Evolutionary conservation across 2,329 filamentous ascomycete genomes (phyloP).

Genomic region (Cercospora sojina): DNA sequence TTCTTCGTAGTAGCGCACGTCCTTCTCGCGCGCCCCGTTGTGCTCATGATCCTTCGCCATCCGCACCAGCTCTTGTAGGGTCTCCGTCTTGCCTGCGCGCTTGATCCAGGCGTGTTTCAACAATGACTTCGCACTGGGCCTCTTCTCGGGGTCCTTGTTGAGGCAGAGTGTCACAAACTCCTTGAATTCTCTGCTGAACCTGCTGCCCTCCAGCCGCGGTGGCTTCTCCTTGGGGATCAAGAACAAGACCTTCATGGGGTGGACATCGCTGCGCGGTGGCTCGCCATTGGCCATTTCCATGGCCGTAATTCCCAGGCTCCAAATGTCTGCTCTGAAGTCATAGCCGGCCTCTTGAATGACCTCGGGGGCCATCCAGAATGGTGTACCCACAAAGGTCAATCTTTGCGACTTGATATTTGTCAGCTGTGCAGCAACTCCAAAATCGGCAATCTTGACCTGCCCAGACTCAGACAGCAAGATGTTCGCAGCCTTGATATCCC

Average conservation of each 20-base stretch:
- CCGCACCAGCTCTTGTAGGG: constrained; percentile 80
- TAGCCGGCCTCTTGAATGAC: constrained; percentile 84
- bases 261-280: constrained; percentile 79
- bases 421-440: constrained; percentile 92
- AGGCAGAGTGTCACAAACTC: constrained; percentile 90
- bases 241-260: constrained; percentile 92
- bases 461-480: constrained; percentile 90
- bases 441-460: constrained; percentile 89
- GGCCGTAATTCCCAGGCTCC: constrained; percentile 88
- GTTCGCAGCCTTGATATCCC: constrained; percentile 97
- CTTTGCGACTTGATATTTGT: constrained; percentile 97
- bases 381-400: constrained; percentile 95
- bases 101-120: constrained; percentile 86
- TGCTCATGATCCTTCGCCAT: constrained; percentile 81
- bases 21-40: constrained; percentile 37
- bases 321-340: constrained; percentile 90
- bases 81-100: constrained; percentile 82
- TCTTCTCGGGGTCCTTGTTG: constrained; percentile 82
- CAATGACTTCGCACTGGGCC: constrained; percentile 82
- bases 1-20: constrained; percentile 87
- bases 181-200: constrained; percentile 69
- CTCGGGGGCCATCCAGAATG: constrained; percentile 96
- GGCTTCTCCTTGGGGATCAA: constrained; percentile 86
- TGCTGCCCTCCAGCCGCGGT: constrained; percentile 74
- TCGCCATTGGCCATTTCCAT: constrained; percentile 87